Evolutionary conservation across 1,284 basidiomycete genomes (phyloP).

Genomic region (Ganoderma resinaceum): DNA sequence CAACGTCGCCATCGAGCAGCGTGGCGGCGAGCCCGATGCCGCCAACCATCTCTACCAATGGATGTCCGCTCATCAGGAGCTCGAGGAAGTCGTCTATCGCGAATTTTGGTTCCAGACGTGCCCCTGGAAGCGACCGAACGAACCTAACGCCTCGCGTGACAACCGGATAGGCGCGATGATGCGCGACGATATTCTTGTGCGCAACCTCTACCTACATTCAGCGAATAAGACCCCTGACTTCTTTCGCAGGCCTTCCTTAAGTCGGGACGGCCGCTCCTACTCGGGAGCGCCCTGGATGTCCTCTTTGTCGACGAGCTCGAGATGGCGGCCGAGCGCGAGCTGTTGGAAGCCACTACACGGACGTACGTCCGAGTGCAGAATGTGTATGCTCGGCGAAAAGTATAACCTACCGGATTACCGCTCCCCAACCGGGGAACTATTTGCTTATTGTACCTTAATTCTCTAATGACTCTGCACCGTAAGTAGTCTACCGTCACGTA

Average conservation of each 20-base stretch:
- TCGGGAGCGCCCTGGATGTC: conserved; percentile 64
- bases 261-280: conserved; percentile 69
- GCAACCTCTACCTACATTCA: conserved; percentile 11
- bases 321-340: conserved; percentile 54
- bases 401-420: conserved; percentile 15
- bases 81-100: conserved; percentile 61
- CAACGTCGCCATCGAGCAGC: conserved; percentile 54
- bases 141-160: conserved; percentile 38
- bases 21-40: conserved; percentile 69
- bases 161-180: conserved; percentile 44
- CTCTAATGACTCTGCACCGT: conserved; percentile 13
- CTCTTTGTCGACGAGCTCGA: conserved; percentile 60
- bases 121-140: conserved; percentile 48
- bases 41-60: conserved; percentile 60
- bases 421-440: background rate
- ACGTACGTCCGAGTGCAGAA: conserved; percentile 62
- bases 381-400: conserved; percentile 63
- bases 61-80: conserved; percentile 56
- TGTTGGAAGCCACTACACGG: conserved; percentile 53
- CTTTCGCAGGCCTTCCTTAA: conserved; percentile 62
- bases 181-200: conserved; percentile 53
- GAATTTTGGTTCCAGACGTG: conserved; percentile 67
- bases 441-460: conserved; percentile 10
- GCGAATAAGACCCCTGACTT: background rate
- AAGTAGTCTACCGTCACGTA: conserved; percentile 15